These are phyloP conservation scores for Cladochytrium replicatum DNA, from an alignment of 192 early-diverging fungal species.

Conservation along the genomic window DNA sequence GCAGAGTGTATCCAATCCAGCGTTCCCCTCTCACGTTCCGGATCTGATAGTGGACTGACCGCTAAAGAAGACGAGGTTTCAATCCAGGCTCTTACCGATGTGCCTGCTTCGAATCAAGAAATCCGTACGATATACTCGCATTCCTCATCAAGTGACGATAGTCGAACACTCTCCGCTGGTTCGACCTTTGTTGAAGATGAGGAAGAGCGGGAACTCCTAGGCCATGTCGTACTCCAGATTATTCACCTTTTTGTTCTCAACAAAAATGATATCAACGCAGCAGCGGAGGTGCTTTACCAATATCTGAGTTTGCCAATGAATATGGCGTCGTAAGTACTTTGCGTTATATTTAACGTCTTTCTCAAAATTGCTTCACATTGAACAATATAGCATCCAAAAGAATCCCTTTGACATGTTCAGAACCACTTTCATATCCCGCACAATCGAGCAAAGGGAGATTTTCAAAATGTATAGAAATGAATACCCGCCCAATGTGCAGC, in stretches of 20 bases:
- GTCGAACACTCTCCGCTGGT: no score
- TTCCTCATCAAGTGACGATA: conserved; percentile 6
- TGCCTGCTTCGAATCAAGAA: conserved; percentile 11
- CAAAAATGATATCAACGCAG: no score
- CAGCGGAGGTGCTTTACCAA: no score
- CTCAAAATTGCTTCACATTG: conserved; percentile 16
- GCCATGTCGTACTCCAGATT: no score
- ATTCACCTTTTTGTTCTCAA: no score
- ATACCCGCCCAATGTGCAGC: not conserved
- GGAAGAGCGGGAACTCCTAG: no score
- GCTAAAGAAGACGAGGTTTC: conserved; percentile 4
- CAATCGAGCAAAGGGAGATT: conserved; percentile 4
- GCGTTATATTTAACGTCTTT: no score
- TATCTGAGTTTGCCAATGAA: no score
- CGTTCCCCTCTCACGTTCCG: not conserved
- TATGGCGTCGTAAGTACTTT: no score
- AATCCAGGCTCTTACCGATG: not conserved
- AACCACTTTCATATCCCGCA: not conserved
- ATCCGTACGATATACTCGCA: conserved; percentile 10
- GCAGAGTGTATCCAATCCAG: conserved; percentile 10
- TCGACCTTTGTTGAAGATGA: no score
- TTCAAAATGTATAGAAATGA: conserved; percentile 12
- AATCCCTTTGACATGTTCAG: not conserved
- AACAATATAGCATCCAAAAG: conserved; percentile 4
- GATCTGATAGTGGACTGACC: not conserved